Base-by-base conservation (phyloP, 1,284 basidiomycete species). In the Hypsizygus ulmarius region DNA sequence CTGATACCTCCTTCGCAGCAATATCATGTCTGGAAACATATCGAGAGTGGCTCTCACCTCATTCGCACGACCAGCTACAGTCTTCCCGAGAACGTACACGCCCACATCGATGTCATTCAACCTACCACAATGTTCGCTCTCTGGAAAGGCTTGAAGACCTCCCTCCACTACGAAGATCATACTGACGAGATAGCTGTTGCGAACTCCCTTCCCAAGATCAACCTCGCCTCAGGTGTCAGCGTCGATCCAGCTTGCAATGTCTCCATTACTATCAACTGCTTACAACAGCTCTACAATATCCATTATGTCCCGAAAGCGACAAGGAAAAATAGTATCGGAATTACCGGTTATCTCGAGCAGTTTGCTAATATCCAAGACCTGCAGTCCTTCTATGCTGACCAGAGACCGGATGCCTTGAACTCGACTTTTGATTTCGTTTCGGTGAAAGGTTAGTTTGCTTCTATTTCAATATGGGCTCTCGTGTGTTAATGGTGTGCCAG, bases 81-180 rank as follows among this genome's bases (percentile, higher is more conserved):
- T 55, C 67, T 90, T 9, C 87, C 87, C 0, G 70, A 69, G 45
- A 53, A 73, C 48, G 61, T 90, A 16, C 73, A 82, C 55, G 63
- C 66, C 6, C 84, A 89, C 56, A 62, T 88, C 38, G 84, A 88
- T 41, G 63, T 87, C 30, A 71, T 89, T 30, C 82, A 85, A 50
- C 87, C 87, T 0, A 89, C 87, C 1, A 86, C 84, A 0, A 73
- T 82, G 64, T 89, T 88, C 59, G 71, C 74, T 34, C 74, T 75
- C 29, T 70, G 75, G 56, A 74, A 67, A 47, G 64, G 65, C 9
- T 67, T 73, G 51, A 74, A 62, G 50, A 71, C 75, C 7, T 78
- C 72, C 0, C 63, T 79, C 12, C 48, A 60, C 37, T 59, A 48
- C 36, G 51, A 56, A n/a, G 58, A 60, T 15, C 59, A 56, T 39